phyloP scores from a whole-genome alignment of 129 eudicot genomes.

The Flaveria brownii region DNA sequence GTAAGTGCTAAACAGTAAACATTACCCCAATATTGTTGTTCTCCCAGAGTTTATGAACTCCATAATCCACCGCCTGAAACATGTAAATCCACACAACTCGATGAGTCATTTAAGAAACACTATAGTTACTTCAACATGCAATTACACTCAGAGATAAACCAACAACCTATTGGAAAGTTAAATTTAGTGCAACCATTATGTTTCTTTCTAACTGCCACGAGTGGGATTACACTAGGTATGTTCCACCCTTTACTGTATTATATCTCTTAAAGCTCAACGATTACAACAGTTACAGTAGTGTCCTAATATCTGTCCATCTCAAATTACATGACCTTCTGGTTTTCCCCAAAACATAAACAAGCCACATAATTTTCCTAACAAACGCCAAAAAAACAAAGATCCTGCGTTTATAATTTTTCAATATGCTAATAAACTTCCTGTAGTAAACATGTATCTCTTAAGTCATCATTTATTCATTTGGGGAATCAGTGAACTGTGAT shows the following conservation, averaged over 20 bases:
- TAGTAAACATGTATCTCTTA: background rate
- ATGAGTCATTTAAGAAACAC: slow-evolving; percentile 7
- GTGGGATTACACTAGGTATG: no score
- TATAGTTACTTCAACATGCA: slow-evolving; percentile 7
- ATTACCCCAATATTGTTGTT: slow-evolving; percentile 65
- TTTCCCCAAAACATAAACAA: background rate
- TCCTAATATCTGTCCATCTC: background rate
- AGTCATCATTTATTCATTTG: background rate
- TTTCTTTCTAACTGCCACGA: background rate
- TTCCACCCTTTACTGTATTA: background rate
- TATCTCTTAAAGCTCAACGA: background rate
- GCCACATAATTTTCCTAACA: background rate
- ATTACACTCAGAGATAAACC: background rate
- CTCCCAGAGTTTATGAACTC: slow-evolving; percentile 63
- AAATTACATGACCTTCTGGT: background rate
- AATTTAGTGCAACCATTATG: background rate
- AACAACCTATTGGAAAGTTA: background rate
- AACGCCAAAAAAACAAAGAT: background rate
- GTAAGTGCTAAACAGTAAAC: background rate
- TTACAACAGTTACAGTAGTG: background rate
- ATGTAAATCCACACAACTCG: slow-evolving; percentile 16
- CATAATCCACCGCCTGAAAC: slow-evolving; percentile 67
- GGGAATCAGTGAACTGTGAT: background rate
- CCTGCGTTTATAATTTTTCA: background rate
- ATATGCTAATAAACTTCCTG: background rate